Conservation (phyloP, 2,329 filamentous ascomycete species). For the Pestalotiopsis sp. region DNA sequence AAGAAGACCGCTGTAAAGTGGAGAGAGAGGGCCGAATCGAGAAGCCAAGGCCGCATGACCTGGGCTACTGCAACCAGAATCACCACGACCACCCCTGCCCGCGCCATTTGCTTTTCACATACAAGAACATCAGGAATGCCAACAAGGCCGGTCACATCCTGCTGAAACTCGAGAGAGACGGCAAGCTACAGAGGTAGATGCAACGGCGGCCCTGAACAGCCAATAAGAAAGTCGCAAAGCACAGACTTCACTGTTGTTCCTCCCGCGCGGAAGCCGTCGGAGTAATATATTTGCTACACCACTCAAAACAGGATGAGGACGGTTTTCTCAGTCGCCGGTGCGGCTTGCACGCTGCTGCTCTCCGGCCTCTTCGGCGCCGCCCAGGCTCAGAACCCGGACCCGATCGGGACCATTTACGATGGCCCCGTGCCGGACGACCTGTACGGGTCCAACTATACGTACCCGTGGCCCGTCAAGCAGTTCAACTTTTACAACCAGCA, state of each 20-base stretch:
- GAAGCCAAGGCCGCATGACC: background rate
- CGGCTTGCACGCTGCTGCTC: constrained; percentile 13
- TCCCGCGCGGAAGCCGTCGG: background rate
- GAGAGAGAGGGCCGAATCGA: background rate
- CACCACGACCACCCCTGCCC: background rate
- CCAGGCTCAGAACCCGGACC: constrained; percentile 15
- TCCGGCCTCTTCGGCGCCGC: constrained; percentile 14
- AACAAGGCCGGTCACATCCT: background rate
- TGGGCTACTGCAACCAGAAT: background rate
- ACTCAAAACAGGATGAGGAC: background rate
- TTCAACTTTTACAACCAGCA: constrained; percentile 51
- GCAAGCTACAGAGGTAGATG: background rate
- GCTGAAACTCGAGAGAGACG: background rate
- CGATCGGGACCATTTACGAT: constrained; percentile 30
- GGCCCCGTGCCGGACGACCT: constrained; percentile 43
- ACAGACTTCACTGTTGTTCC: background rate
- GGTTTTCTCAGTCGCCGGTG: background rate
- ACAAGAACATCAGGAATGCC: background rate
- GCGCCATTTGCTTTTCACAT: background rate
- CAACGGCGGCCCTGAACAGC: background rate
- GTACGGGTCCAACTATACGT: constrained; percentile 55
- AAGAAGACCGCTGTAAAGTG: background rate
- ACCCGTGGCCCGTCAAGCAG: constrained; percentile 52
- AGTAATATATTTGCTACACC: background rate
- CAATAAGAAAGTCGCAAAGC: background rate